phyloP scores from a whole-genome alignment of 2,329 filamentous ascomycete genomes.

The Tolypocladium sp. region DNA sequence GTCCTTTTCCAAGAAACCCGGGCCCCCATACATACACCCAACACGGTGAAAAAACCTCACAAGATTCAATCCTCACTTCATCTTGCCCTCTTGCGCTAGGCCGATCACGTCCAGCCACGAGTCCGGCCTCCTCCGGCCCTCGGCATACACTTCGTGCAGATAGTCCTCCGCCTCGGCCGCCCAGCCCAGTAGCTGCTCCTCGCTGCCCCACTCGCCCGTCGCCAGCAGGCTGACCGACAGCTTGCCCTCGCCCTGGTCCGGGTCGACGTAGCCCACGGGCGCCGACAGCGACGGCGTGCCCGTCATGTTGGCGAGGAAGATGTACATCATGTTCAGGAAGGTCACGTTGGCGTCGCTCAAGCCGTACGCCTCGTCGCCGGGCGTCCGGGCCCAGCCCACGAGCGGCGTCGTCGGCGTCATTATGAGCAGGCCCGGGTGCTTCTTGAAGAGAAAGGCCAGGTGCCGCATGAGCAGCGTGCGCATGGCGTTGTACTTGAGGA shows the following conservation, averaged over 20 bases:
- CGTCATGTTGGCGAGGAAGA: conserved; percentile 75
- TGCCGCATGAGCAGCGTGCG: conserved; percentile 73
- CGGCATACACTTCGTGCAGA: conserved; percentile 36
- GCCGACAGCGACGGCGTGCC: conserved; percentile 68
- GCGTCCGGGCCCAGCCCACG: conserved; percentile 59
- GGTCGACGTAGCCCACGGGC: conserved; percentile 63
- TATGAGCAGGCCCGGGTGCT: conserved; percentile 67
- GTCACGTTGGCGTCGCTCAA: conserved; percentile 64
- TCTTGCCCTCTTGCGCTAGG: conserved; percentile 12
- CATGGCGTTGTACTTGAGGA: conserved; percentile 63
- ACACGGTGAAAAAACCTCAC: neutral
- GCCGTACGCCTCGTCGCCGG: conserved; percentile 57
- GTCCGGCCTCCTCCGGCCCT: conserved; percentile 39
- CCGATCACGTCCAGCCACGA: conserved; percentile 51
- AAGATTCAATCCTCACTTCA: too few species aligned
- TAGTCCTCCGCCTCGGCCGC: conserved; percentile 49
- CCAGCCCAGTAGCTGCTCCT: conserved; percentile 54
- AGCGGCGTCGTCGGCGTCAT: conserved; percentile 70
- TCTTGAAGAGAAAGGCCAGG: conserved; percentile 59
- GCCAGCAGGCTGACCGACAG: conserved; percentile 55
- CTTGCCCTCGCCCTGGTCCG: conserved; percentile 46
- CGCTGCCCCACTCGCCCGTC: conserved; percentile 57
- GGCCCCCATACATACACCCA: too few species aligned
- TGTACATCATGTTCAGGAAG: conserved; percentile 75
- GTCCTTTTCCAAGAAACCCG: neutral